These are phyloP conservation scores for Clarireedia homoeocarpa DNA, from an alignment of 2,329 filamentous ascomycete species.

Conservation along the genomic window DNA sequence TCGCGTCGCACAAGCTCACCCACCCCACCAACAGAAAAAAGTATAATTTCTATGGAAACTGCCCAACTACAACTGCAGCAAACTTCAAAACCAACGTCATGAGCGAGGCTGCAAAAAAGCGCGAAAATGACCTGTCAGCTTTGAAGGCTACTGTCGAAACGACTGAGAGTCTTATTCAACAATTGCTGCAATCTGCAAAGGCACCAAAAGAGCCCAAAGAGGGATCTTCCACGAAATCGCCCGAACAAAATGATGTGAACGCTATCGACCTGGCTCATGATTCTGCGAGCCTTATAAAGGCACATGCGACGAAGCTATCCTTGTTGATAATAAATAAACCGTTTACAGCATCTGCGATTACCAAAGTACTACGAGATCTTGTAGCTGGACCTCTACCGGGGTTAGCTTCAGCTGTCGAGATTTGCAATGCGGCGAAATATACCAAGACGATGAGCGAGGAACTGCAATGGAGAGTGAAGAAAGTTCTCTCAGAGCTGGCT, in stretches of 20 bases:
- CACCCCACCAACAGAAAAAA: constrained; percentile 5
- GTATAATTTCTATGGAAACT: background rate
- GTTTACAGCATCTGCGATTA: constrained; percentile 72
- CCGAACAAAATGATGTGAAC: constrained; percentile 33
- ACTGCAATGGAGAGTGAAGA: constrained; percentile 48
- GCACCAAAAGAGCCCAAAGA: background rate
- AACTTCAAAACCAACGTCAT: constrained; percentile 7
- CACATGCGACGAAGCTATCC: constrained; percentile 80
- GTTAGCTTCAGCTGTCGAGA: constrained; percentile 61
- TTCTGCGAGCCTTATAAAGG: constrained; percentile 64
- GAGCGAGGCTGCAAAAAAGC: constrained; percentile 11
- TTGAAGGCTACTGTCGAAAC: constrained; percentile 22
- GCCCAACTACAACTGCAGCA: background rate
- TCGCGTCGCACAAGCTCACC: constrained; percentile 10
- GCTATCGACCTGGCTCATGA: constrained; percentile 64
- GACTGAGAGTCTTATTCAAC: constrained; percentile 17
- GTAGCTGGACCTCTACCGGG: constrained; percentile 65
- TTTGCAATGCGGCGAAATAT: constrained; percentile 54
- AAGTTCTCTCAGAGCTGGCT: constrained; percentile 55
- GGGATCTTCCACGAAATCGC: constrained; percentile 4
- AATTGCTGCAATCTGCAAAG: constrained; percentile 17
- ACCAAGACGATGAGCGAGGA: constrained; percentile 57
- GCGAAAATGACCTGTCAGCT: constrained; percentile 15
- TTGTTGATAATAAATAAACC: constrained; percentile 81
- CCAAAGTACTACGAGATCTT: constrained; percentile 64